A percentile compares a stretch with the other conserved stretches of the same genome.
These are phyloP conservation scores for Firmiana major DNA, from an alignment of 345 rosid genomes.

Conservation along the genomic window DNA sequence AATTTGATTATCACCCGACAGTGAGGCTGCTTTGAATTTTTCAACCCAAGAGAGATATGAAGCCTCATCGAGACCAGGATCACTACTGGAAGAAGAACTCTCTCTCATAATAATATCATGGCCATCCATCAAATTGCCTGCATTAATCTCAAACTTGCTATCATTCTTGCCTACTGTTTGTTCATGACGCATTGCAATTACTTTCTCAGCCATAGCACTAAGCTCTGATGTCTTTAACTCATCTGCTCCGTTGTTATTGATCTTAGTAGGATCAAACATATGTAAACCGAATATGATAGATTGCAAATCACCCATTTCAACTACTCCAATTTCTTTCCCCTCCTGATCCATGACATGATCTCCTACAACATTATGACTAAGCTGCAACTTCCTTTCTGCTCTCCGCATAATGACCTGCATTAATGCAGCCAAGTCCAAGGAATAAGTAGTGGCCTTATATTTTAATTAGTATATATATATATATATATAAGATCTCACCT, in stretches of 20 bases:
- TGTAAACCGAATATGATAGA: constrained; percentile 74
- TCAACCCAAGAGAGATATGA: constrained; percentile 84
- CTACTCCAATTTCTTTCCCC: constrained; percentile 46
- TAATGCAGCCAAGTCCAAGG: neutral
- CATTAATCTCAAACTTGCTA: constrained; percentile 48
- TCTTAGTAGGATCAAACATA: constrained; percentile 55
- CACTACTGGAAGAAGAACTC: constrained; percentile 30
- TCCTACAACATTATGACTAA: constrained; percentile 68
- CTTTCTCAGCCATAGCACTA: constrained; percentile 58
- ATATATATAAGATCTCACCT: constrained; percentile 40
- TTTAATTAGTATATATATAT: neutral
- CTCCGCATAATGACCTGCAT: constrained; percentile 73
- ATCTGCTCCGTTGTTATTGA: constrained; percentile 37
- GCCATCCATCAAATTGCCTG: constrained; percentile 27
- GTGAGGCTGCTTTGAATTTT: constrained; percentile 55
- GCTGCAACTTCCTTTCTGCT: constrained; percentile 78
- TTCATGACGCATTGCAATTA: constrained; percentile 53
- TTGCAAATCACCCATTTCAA: constrained; percentile 47
- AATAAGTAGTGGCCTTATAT: neutral
- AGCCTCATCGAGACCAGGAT: constrained; percentile 76
- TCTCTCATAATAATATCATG: constrained; percentile 19
- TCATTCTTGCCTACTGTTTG: constrained; percentile 35
- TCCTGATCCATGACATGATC: constrained; percentile 38
- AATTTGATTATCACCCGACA: constrained; percentile 33
- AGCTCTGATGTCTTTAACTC: constrained; percentile 47